Base-by-base conservation (phyloP, 139 green algal genomes). In the Chlorella sorokiniana region DNA sequence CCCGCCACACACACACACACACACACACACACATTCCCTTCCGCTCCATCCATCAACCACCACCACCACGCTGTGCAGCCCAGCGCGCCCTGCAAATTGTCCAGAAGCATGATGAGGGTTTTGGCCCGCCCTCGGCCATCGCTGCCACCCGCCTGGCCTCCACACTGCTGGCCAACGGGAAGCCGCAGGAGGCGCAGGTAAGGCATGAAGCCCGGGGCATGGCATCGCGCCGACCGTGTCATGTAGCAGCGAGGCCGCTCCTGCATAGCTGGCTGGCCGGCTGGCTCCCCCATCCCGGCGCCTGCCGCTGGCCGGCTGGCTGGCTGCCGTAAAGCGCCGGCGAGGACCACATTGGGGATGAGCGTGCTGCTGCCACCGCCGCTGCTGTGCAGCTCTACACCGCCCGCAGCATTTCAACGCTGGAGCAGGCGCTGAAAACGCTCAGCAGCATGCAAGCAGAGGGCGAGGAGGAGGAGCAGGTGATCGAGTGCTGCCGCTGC, bases 171-270 rank as follows among this genome's bases (percentile, higher is more conserved):
- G 78, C 41, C 16, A 35, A 29, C 0, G 59, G 59, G 40, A 42
- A 54, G 20, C 40, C 75, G n/a, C 59, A 71, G n/a, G 75, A 81
- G 18, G 75, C 75, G 59, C 75, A 81, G 75, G 59, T 81, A 54
- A n/a, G n/a, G n/a, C n/a, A n/a, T n/a, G n/a, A n/a, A n/a, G n/a
- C n/a, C n/a, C n/a, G n/a, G n/a, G n/a, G n/a, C n/a, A n/a, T n/a
- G 37, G 48, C 22, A 10, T 4, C 1, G 6, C 16, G 10, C 18
- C 35, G 20, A 31, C 29, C 10, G 48, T 11, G 16, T 59, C 48
- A 11, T 59, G 62, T 25, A 69, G 62, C 8, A 69, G 5, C 27
- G 18, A 20, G n/a, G 10, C 54, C 56, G 67, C 8, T 23, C 2
- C 31, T 74, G 68, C 41, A 42, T 69, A 14, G 25, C 59, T 65